phyloP scores from a whole-genome alignment of 2,329 filamentous ascomycete species.

The Botrytis fragariae region DNA sequence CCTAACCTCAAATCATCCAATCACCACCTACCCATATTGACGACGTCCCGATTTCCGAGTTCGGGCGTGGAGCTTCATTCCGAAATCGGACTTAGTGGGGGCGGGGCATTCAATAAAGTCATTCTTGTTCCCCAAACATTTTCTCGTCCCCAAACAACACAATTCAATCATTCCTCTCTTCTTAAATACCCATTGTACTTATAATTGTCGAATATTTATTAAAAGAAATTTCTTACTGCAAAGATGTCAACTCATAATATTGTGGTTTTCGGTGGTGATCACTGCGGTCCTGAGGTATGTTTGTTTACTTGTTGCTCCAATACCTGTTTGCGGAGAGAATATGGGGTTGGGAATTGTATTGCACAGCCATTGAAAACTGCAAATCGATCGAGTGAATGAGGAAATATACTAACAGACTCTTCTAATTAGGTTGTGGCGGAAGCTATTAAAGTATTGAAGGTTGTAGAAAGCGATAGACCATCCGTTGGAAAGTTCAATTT shows the following conservation, averaged over 20 bases:
- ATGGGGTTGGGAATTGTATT: background rate
- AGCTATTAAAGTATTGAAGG: conserved; percentile 80
- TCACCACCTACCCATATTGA: background rate
- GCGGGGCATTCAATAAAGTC: conserved; percentile 11
- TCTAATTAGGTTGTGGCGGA: conserved; percentile 71
- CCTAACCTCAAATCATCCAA: background rate
- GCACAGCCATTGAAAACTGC: background rate
- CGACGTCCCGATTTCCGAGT: conserved; percentile 1
- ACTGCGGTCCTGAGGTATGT: conserved; percentile 79
- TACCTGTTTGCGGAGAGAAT: background rate
- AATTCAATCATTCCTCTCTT: background rate
- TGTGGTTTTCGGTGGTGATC: conserved; percentile 79
- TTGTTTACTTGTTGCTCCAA: background rate
- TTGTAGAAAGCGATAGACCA: conserved; percentile 69
- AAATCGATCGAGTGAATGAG: background rate
- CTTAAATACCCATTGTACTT: background rate
- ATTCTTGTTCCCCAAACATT: background rate
- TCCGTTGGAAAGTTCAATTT: conserved; percentile 75
- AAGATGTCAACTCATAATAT: conserved; percentile 71
- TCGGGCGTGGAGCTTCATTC: conserved; percentile 4
- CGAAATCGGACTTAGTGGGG: conserved; percentile 11
- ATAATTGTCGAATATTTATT: background rate
- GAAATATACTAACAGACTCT: background rate
- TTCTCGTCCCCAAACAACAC: background rate
- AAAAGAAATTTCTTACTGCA: conserved; percentile 27